Conservation (phyloP, 495 filamentous ascomycete genomes). For the Neurospora sp. region DNA sequence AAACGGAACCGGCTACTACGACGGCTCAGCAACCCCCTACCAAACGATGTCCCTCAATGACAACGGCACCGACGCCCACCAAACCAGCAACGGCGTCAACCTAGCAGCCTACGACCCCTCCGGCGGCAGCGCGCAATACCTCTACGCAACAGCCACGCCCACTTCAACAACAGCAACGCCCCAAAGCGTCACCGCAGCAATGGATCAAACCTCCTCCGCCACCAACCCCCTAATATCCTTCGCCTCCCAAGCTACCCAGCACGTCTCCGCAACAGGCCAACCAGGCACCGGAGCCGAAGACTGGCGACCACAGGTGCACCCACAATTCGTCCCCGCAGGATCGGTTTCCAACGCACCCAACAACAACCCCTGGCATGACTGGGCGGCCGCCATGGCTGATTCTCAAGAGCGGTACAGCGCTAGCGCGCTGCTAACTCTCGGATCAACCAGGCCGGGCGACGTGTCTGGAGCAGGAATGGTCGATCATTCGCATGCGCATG, state of each 20-base stretch:
- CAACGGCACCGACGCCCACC: conserved; percentile 4
- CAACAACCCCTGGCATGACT: conserved; percentile 36
- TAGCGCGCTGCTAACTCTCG: conserved; percentile 31
- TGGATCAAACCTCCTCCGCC: conserved; percentile 3
- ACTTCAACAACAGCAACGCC: conserved; percentile 7
- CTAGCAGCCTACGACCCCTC: conserved; percentile 6
- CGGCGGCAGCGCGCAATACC: conserved; percentile 9
- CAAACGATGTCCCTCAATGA: conserved; percentile 10
- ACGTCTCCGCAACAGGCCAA: conserved; percentile 10
- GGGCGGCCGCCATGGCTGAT: conserved; percentile 36
- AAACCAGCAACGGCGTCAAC: conserved; percentile 17
- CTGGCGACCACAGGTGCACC: conserved; percentile 19
- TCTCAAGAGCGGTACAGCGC: conserved; percentile 36
- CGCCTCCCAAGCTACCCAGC: conserved; percentile 26
- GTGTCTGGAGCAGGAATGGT: neutral
- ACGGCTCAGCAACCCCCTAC: conserved; percentile 13
- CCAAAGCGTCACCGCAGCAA: neutral
- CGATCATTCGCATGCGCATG: conserved; percentile 4
- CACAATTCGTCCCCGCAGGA: conserved; percentile 4
- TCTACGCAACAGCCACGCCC: conserved; percentile 11
- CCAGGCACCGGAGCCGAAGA: conserved; percentile 12
- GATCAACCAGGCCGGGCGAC: conserved; percentile 15
- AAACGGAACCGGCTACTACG: conserved; percentile 21
- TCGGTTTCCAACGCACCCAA: conserved; percentile 8
- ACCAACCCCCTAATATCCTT: conserved; percentile 24